Base-by-base conservation (phyloP, 179 eudicot species). In the Spinacia oleracea region DNA sequence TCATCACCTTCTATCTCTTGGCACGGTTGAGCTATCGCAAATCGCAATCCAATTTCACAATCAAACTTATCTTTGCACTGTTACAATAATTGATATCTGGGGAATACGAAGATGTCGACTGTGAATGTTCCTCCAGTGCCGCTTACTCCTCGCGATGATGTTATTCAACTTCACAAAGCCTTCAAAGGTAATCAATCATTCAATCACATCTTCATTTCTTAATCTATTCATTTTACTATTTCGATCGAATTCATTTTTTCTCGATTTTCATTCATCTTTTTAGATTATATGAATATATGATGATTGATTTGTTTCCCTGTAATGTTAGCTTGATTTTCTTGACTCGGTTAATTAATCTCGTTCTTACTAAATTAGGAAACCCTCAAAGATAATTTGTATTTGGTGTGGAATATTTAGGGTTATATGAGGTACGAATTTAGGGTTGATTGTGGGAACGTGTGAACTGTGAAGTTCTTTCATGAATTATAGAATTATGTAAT, bases 81-180 rank as follows among this genome's bases (percentile, higher is more conserved):
- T 55, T 21, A 5, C 8, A 62, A 34, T 38, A 2, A 38, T 38
- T 38, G 40, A 10, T 27, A n/a, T 15, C 38, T 14, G 11, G 16
- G 18, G 65, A 60, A 53, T 35, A 32, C 70, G n/a, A 46, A 70
- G n/a, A 91, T 91, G 96, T 78, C 96, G 38, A 87, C 89, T 15
- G 50, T 89, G 67, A 80, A 77, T 31, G 21, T 84, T 67, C 90
- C 93, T 46, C 90, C 92, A 46, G 72, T 75, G 20, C 80, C 83
- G 25, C 63, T 84, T 9, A 82, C 90, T 3, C 90, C 97, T 55
- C 92, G 88, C 40, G 89, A 89, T 11, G 93, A 91, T 74, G 97
- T 90, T 65, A 38, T 75, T 34, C 78, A 75, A 1, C 86, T 91
- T 80, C 48, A 86, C 84, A 76, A 67, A 6, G 92, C 97, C 76